A percentile compares a stretch with the other conserved stretches of the same genome.
Conservation (phyloP, 768 basidiomycete species). For the Pleurotus salmoneostramineus region DNA sequence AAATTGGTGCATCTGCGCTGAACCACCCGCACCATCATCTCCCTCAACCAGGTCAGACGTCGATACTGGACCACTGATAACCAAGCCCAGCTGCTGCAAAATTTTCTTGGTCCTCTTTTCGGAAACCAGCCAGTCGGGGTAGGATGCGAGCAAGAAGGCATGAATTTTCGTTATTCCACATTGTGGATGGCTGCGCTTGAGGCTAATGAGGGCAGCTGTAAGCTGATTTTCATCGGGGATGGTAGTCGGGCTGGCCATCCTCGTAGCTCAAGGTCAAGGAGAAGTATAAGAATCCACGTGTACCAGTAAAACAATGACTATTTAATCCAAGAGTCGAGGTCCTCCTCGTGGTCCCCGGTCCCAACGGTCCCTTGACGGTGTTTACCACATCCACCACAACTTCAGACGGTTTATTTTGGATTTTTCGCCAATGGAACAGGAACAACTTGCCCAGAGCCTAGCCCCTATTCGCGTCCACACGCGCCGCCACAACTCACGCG, state of each 20-base stretch:
- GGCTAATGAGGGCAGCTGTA: conserved; percentile 43
- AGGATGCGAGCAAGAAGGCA: conserved; percentile 47
- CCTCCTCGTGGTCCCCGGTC: not conserved
- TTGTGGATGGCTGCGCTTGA: conserved; percentile 55
- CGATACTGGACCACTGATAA: conserved; percentile 21
- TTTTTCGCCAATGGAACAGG: no score
- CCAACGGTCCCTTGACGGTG: not conserved
- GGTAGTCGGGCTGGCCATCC: not conserved
- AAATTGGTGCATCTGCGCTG: conserved; percentile 25
- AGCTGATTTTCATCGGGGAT: conserved; percentile 63
- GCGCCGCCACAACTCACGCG: not conserved
- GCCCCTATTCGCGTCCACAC: not conserved
- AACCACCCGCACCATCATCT: not conserved
- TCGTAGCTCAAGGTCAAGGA: no score
- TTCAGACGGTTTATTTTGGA: no score
- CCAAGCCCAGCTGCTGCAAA: conserved; percentile 55
- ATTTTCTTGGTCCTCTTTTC: conserved; percentile 80
- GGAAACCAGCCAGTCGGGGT: conserved; percentile 75
- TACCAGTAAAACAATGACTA: no score
- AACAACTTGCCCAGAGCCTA: not conserved
- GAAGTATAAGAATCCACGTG: not conserved
- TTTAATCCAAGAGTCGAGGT: not conserved
- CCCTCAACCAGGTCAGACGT: conserved; percentile 5
- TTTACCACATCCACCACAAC: no score
- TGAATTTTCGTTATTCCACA: conserved; percentile 75